Percentiles rank a stretch among this genome's conserved stretches.
These are phyloP conservation scores for Ascobolus immersus DNA, from an alignment of 495 filamentous ascomycete genomes.

Conservation along the genomic window DNA sequence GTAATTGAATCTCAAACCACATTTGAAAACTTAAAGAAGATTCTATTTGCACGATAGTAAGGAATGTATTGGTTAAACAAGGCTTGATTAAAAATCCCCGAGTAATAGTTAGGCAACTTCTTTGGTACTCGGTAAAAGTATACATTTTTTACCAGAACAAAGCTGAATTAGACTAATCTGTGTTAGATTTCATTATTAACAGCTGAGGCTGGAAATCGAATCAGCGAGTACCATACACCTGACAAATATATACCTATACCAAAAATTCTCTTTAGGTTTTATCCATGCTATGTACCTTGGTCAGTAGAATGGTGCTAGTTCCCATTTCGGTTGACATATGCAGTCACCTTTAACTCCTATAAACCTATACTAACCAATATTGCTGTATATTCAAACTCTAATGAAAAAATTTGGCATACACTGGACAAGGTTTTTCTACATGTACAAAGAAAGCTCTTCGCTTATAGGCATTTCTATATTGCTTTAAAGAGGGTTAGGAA, in stretches of 20 bases:
- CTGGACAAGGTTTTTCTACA: neutral
- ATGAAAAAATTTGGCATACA: too few relatives aligned
- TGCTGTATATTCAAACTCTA: too few relatives aligned
- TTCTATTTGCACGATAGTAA: neutral
- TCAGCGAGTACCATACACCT: too few relatives aligned
- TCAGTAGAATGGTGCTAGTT: neutral
- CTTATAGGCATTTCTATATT: neutral
- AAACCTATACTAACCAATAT: too few relatives aligned
- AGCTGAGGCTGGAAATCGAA: too few relatives aligned
- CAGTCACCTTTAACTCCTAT: neutral
- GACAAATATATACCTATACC: neutral
- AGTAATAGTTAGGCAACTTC: neutral
- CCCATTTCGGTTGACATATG: neutral
- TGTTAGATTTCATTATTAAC: too few relatives aligned
- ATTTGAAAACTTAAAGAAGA: too few relatives aligned
- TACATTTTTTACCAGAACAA: neutral
- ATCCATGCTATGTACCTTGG: neutral
- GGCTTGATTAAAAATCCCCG: neutral
- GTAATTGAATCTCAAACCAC: neutral
- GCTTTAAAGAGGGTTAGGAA: neutral
- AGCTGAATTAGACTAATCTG: neutral
- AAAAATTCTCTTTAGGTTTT: neutral
- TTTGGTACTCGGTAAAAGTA: neutral
- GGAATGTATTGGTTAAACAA: neutral
- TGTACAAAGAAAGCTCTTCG: neutral